Base-by-base conservation (phyloP, 495 filamentous ascomycete genomes). In the Mycothermus thermophilus region DNA sequence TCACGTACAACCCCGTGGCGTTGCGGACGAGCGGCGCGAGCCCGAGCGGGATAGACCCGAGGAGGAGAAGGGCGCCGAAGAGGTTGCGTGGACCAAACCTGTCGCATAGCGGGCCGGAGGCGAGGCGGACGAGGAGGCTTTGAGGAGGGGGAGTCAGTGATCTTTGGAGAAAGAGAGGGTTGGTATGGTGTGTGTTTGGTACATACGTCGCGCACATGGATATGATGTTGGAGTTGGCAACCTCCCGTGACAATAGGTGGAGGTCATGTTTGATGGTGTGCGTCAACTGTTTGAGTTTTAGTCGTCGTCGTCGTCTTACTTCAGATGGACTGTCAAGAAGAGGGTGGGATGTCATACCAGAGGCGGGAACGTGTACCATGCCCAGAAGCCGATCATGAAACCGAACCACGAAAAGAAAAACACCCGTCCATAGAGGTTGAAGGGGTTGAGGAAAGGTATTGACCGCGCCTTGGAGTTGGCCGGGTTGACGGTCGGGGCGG, bases 381-480 rank as follows among this genome's bases (percentile, higher is more conserved):
- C 87, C 58, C 83, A 79, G 64, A 95, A 95, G 12, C 85, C 85
- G 35, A 95, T 76, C 75, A 94, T 82, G 59, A 95, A 95, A 4
- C 87, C 87, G 32, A 83, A 72, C 79, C 86, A 93, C 1, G 84
- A 82, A 60, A 94, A 93, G 66, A 84, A 83, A 58, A 90, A 93
- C 0, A 88, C 83, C 2, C 85, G 71, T 24, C 87, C 86, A 67
- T 95, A 83, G 46, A 75, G 52, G 44, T 90, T 72, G 39, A 83
- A 48, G 8, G 80, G 75, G 51, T 94, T 94, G 21, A 94, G 55
- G 21, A 81, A 51, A 0, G 86, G 86, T 32, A 94, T 75, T 0
- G 80, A 79, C 28, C 68, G 71, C 19, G 86, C 86, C 52, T 93
- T 93, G 11, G 66, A 64, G 48, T 79, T 90, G 52, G 75, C 62